These are phyloP conservation scores for Rhododendron ferrugineum DNA, from an alignment of 148 eudicot genomes.

Conservation along the genomic window DNA sequence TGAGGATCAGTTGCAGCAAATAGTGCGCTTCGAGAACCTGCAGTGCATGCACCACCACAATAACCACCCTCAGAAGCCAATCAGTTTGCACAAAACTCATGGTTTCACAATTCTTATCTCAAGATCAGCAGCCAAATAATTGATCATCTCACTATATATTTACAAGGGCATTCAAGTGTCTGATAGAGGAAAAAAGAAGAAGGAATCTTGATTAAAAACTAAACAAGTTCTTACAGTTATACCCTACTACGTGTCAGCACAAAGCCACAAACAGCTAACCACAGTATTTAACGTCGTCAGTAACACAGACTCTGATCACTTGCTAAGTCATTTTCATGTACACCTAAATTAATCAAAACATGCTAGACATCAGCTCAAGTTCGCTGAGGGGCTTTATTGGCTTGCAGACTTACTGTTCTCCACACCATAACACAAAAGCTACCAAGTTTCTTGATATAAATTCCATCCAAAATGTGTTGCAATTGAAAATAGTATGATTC, in stretches of 20 bases:
- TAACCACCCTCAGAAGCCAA: background rate
- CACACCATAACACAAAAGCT: background rate
- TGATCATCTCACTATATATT: background rate
- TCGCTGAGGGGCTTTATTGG: background rate
- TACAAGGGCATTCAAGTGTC: background rate
- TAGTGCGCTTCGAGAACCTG: constrained; percentile 90
- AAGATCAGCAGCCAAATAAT: background rate
- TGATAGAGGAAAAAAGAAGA: background rate
- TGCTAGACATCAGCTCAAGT: background rate
- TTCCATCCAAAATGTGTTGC: background rate
- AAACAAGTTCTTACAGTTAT: background rate
- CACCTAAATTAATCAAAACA: background rate
- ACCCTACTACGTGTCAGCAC: background rate
- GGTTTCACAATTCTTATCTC: background rate
- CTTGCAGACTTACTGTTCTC: background rate
- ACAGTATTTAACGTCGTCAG: background rate
- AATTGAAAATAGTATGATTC: background rate
- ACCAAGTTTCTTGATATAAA: background rate
- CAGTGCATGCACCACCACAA: constrained; percentile 3
- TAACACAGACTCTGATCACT: background rate
- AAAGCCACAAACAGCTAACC: background rate
- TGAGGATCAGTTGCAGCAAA: constrained; percentile 98
- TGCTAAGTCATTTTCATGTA: background rate
- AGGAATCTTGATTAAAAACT: background rate
- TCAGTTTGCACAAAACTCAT: background rate